Evolutionary conservation across 495 filamentous ascomycete species (phyloP).

Genomic region (Cladorrhinum samala): DNA sequence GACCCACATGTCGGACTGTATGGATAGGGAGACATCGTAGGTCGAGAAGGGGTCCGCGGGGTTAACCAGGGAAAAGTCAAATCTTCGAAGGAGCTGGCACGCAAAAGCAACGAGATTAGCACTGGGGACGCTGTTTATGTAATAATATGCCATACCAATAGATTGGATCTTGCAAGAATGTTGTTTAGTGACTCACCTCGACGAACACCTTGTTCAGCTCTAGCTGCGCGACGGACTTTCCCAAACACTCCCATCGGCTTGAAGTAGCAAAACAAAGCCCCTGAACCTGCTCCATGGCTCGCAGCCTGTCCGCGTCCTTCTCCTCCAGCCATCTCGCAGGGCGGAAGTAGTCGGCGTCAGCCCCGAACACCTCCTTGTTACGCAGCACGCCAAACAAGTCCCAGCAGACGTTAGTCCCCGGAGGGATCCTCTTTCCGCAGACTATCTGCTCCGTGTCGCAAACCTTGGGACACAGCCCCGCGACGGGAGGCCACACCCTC

Average conservation of each 20-base stretch:
- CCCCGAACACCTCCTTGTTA: slow-evolving; percentile 28
- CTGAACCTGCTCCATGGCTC: slow-evolving; percentile 29
- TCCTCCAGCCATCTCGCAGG: slow-evolving; percentile 49
- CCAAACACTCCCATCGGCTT: slow-evolving; percentile 30
- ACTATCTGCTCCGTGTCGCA: slow-evolving; percentile 45
- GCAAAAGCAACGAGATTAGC: neutral
- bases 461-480: slow-evolving; percentile 39
- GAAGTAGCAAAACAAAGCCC: slow-evolving; percentile 26
- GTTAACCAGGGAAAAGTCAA: slow-evolving; percentile 41
- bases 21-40: slow-evolving; percentile 2
- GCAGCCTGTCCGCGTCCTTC: slow-evolving; percentile 16
- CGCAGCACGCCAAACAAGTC: slow-evolving; percentile 32
- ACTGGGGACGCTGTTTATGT: too few species aligned
- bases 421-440: slow-evolving; percentile 38
- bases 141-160: too few species aligned
- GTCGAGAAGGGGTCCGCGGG: slow-evolving; percentile 32
- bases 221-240: slow-evolving; percentile 30
- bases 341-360: slow-evolving; percentile 38
- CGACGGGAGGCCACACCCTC: slow-evolving; percentile 37
- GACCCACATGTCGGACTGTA: slow-evolving; percentile 9
- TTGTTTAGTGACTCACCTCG: slow-evolving; percentile 33
- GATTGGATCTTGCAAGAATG: too few species aligned
- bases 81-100: slow-evolving; percentile 30
- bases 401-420: slow-evolving; percentile 45
- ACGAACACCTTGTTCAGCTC: slow-evolving; percentile 49